These are phyloP conservation scores for Pythium sp. DNA, from an alignment of 352 stramenopile species.

Conservation along the genomic window DNA sequence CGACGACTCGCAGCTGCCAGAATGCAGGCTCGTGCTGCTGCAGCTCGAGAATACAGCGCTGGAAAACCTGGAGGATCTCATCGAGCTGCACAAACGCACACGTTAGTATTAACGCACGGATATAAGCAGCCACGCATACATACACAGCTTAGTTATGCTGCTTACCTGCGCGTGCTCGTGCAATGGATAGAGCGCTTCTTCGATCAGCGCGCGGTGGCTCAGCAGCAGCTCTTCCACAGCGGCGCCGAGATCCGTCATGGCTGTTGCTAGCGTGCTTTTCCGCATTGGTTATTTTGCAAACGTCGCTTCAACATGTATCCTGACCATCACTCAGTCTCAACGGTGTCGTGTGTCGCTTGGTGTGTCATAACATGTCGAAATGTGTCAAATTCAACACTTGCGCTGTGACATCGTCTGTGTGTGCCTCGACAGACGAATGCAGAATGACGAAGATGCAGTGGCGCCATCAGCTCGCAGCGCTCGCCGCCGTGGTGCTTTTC, in stretches of 20 bases:
- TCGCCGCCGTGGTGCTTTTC: constrained; percentile 27
- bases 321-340: neutral
- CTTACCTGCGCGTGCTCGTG: constrained; percentile 33
- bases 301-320: neutral
- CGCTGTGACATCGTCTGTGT: neutral
- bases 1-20: constrained; percentile 49
- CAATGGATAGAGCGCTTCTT: constrained; percentile 30
- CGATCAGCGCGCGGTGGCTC: constrained; percentile 34
- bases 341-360: neutral
- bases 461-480: constrained; percentile 21
- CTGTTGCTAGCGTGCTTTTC: neutral
- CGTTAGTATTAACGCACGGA: neutral
- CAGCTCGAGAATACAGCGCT: constrained; percentile 27
- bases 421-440: neutral
- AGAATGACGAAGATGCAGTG: neutral
- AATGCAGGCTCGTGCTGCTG: constrained; percentile 40
- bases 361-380: neutral
- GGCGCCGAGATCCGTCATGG: constrained; percentile 4
- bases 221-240: constrained; percentile 51
- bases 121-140: neutral
- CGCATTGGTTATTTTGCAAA: neutral
- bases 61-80: constrained; percentile 30
- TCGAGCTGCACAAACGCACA: constrained; percentile 23
- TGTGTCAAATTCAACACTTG: neutral
- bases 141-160: neutral